These are phyloP conservation scores for Colletotrichum spaethianum DNA, from an alignment of 2,329 filamentous ascomycete genomes.

Conservation along the genomic window DNA sequence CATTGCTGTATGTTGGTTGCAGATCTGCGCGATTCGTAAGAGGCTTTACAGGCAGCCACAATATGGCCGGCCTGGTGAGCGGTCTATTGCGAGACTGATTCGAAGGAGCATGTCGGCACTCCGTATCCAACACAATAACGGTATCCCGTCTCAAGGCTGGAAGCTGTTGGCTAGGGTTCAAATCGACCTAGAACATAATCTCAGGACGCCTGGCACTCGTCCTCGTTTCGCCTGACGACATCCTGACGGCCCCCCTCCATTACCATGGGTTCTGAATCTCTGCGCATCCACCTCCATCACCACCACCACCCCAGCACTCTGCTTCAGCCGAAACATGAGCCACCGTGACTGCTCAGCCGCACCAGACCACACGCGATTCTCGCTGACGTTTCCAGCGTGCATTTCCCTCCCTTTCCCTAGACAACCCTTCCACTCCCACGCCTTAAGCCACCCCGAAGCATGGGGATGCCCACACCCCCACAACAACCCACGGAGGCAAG, in stretches of 20 bases:
- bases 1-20: neutral
- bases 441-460: neutral
- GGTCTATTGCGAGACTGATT: neutral
- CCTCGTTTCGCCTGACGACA: neutral
- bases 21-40: neutral
- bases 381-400: neutral
- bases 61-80: neutral
- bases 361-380: neutral
- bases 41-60: neutral
- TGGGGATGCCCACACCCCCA: neutral
- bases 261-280: neutral
- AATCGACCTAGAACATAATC: neutral
- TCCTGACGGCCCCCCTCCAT: neutral
- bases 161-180: neutral
- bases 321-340: neutral
- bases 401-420: neutral
- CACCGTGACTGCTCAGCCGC: conserved; percentile 6
- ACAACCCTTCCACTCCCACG: neutral
- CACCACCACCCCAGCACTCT: conserved; percentile 1
- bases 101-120: neutral
- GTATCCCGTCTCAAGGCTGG: neutral
- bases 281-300: conserved; percentile 2
- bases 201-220: too few relatives aligned
- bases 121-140: neutral
- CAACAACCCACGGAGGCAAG: neutral